Conservation (phyloP, 306 rosid species). For the Quercus aquifolioides region DNA sequence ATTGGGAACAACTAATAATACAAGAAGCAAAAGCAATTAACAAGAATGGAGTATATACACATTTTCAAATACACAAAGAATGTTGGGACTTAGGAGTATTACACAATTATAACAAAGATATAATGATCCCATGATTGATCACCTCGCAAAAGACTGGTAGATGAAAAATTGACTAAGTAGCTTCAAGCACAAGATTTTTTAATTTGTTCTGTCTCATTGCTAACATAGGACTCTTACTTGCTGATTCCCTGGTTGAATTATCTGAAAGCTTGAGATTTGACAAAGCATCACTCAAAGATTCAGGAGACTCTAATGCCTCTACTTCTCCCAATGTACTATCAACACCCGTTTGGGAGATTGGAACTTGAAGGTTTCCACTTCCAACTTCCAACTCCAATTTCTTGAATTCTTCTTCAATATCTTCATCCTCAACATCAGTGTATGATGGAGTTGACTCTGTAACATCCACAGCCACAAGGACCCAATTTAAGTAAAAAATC, state of each 20-base stretch:
- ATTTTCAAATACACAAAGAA: background rate
- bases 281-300: constrained; percentile 40
- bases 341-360: constrained; percentile 13
- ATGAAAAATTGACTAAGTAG: constrained; percentile 25
- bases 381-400: constrained; percentile 59
- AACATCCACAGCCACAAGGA: constrained; percentile 26
- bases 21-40: background rate
- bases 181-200: constrained; percentile 33
- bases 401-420: constrained; percentile 75
- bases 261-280: constrained; percentile 65
- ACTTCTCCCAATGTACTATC: constrained; percentile 17
- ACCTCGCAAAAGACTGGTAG: background rate
- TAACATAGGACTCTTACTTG: constrained; percentile 1
- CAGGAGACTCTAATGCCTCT: constrained; percentile 34
- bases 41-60: background rate
- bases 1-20: background rate
- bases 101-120: too few species aligned
- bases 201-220: constrained; percentile 18
- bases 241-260: constrained; percentile 19
- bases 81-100: background rate
- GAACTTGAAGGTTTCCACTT: constrained; percentile 24
- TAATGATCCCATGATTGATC: background rate
- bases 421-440: constrained; percentile 56
- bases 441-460: constrained; percentile 51
- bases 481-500: constrained; percentile 1